A percentile compares a stretch with the other conserved stretches of the same genome.
phyloP scores from a whole-genome alignment of 352 stramenopile species.

The Globisporangium mamillatum region DNA sequence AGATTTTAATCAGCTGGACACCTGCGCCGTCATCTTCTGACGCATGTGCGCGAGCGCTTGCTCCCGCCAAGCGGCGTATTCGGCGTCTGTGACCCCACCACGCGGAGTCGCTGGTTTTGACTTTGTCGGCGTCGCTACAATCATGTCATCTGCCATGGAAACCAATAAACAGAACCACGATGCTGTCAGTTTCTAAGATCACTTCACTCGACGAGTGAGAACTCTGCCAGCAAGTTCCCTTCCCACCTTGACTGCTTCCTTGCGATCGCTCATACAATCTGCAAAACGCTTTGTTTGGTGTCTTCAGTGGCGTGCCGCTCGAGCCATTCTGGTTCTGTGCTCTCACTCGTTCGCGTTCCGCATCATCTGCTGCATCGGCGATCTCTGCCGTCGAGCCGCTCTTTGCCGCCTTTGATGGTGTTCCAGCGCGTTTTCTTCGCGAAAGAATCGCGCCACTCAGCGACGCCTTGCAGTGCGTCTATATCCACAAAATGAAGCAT shows the following conservation, averaged over 20 bases:
- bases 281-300: constrained; percentile 11
- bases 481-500: constrained; percentile 2
- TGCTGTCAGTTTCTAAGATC: background rate
- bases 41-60: constrained; percentile 15
- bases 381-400: constrained; percentile 2
- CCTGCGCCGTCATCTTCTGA: background rate
- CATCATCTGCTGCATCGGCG: constrained; percentile 8
- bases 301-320: background rate
- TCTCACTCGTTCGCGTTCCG: background rate
- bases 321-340: background rate
- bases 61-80: constrained; percentile 13
- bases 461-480: constrained; percentile 43
- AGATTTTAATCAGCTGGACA: background rate
- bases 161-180: background rate
- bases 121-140: constrained; percentile 5
- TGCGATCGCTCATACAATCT: constrained; percentile 9
- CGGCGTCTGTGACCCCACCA: background rate
- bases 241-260: constrained; percentile 4
- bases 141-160: background rate
- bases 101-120: background rate
- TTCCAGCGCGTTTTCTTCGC: constrained; percentile 27
- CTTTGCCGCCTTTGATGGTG: background rate
- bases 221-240: background rate
- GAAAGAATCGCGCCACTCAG: constrained; percentile 37
- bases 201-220: background rate